phyloP scores from a whole-genome alignment of 495 filamentous ascomycete genomes.

The Mytilinidion resinicola region DNA sequence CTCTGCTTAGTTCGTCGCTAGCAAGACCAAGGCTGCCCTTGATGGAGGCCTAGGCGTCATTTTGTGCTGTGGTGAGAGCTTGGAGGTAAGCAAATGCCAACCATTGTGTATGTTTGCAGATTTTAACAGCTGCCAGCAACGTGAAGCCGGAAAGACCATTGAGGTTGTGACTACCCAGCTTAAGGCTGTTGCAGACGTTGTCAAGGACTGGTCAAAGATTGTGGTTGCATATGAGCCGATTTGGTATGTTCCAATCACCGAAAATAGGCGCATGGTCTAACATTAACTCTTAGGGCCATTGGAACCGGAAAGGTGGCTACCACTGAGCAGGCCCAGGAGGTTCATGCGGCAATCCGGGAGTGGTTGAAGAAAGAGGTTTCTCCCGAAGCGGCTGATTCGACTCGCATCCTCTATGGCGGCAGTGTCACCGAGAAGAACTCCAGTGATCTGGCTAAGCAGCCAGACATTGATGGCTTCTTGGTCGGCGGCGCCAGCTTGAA shows the following conservation, averaged over 20 bases:
- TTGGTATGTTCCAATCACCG: conserved; percentile 50
- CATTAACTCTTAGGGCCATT: conserved; percentile 56
- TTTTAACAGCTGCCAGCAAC: conserved; percentile 47
- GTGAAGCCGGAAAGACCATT: conserved; percentile 79
- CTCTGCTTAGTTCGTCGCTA: conserved; percentile 61
- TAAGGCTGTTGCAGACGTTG: conserved; percentile 49
- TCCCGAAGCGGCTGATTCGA: conserved; percentile 63
- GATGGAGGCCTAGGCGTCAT: conserved; percentile 85
- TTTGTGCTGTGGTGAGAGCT: conserved; percentile 90
- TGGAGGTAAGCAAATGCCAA: conserved; percentile 51
- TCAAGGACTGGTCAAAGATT: conserved; percentile 83
- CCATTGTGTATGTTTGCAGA: background rate
- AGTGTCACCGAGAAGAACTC: conserved; percentile 98
- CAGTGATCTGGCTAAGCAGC: conserved; percentile 80
- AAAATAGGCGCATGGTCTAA: background rate
- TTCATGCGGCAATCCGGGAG: conserved; percentile 82
- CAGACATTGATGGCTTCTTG: conserved; percentile 96
- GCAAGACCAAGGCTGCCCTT: conserved; percentile 85
- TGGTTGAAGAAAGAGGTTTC: conserved; percentile 76
- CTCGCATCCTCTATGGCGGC: conserved; percentile 90
- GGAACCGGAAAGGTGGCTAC: conserved; percentile 96
- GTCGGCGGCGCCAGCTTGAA: conserved; percentile 98
- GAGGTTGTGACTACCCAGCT: conserved; percentile 68
- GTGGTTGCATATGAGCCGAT: conserved; percentile 98
- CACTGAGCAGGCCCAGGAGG: conserved; percentile 89